Conservation (phyloP, 179 eudicot species). For the Spergularia azorica region DNA sequence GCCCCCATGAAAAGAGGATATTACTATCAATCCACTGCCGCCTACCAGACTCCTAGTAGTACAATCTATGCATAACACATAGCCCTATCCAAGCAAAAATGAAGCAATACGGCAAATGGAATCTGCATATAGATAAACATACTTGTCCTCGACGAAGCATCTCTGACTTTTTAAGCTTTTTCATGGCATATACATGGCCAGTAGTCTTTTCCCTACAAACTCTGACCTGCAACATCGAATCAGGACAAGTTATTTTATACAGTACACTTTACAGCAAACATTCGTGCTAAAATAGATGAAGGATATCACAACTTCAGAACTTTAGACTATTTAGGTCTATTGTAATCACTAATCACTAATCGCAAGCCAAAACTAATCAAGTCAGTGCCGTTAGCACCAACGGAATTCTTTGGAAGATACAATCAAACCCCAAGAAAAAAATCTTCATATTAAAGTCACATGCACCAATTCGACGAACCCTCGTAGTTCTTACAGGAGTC, state of each 20-base stretch:
- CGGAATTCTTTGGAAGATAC: background rate
- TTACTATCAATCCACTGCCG: background rate
- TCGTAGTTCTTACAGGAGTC: background rate
- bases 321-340: background rate
- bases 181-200: slow-evolving; percentile 88
- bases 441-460: background rate
- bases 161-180: slow-evolving; percentile 87
- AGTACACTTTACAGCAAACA: background rate
- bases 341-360: background rate
- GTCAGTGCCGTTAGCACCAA: background rate
- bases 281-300: background rate
- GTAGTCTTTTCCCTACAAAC: slow-evolving; percentile 82
- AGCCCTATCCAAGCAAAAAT: slow-evolving; percentile 6
- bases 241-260: background rate
- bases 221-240: slow-evolving; percentile 63
- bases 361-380: background rate
- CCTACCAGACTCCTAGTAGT: background rate
- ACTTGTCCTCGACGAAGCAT: slow-evolving; percentile 99
- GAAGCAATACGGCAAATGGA: background rate
- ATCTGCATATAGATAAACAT: slow-evolving; percentile 26
- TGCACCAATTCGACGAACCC: background rate
- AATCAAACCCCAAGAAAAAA: background rate
- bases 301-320: slow-evolving; percentile 2
- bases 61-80: background rate
- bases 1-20: background rate